Evolutionary conservation across 345 rosid genomes (phyloP), one percentile per base, ranked within the genome.

Genomic region (Euphorbia tirucalli): DNA sequence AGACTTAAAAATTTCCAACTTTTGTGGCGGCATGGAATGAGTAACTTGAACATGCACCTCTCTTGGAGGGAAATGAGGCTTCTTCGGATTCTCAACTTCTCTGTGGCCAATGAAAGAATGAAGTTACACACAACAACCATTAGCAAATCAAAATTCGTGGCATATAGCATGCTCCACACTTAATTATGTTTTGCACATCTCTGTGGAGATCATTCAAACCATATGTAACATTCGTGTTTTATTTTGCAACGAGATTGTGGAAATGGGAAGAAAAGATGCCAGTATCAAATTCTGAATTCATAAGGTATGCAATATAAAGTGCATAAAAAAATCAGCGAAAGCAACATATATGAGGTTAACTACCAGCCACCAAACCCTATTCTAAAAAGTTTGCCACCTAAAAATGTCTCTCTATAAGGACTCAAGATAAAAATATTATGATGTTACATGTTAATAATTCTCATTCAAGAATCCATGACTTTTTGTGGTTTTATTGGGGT

Each of bases 1-100:
- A 1, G 77, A 72, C 56, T 76, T 80, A 30, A 76, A 60, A 19
- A 73, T 65, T 57, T 80, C 72, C 27, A 69, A 27, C 66, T 80
- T 75, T 48, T 80, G 65, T 1, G 80, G 71, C 4, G 74, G 52
- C 68, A 76, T 71, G 13, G 70, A 58, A 39, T 66, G 77, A 60
- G 78, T 61, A 37, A 59, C 72, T 61, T 60, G 77, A 68, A 74
- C 44, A 39, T 68, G 72, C 3, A 37, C 55, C 68, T 74, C 77
- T 61, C 61, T 35, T n/a, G 72, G 77, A 68, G 72, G 72, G 44
- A 21, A 32, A 60, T 22, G 32, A 46, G 62, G 22, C 56, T 60
- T 49, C 68, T 68, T 74, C 27, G 27, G 52, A 60, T 68, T 67
- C 39, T 60, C 43, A 52, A 61, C 55, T 50, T 74, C 77, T 44